Evolutionary conservation across 2,329 filamentous ascomycete species (phyloP), one percentile per base, ranked within the genome.

Genomic region (Calycina marina): DNA sequence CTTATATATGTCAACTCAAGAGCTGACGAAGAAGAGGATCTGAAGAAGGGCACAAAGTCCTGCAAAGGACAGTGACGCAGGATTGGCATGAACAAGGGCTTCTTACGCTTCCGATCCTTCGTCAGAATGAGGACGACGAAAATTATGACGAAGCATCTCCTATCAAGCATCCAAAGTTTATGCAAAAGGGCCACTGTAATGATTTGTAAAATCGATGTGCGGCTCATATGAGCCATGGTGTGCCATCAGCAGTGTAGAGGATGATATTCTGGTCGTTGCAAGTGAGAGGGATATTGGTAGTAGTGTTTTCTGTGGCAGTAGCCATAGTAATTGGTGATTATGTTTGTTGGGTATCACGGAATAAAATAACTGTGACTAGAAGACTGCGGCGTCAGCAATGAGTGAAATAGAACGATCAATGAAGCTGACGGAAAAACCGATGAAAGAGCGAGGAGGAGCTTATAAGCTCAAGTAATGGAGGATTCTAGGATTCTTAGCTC

Each of bases 31-130:
- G 48, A 62, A 69, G 30, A 67, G 46, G 39, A 54, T 55, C 33
- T 59, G 55, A 15, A 72, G 53, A 20, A 66, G 46, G 31, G 55
- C 57, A 18, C 70, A 65, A 28, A 67, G 52, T 33, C 62, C 56
- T 43, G 74, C 69, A 42, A 69, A 48, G 25, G 66, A 26, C 14
- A 81, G 56, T 10, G 72, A 67, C 12, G 38, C 14, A 57, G 42
- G 44, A 80, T 80, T 48, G 77, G 58, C 39, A 67, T 49, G 56
- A 77, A 79, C 29, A 79, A 59, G 0, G 59, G 51, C 1, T 67
- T 70, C 30, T 56, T 56, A 30, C 69, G 64, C 53, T 77, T 78
- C 39, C 70, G 63, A 2, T 58, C 51, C 36, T 59, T 62, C 5
- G 73, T 77, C 38, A 78, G 56, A 15, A 77, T 56, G 6, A 69